These are phyloP conservation scores for Neurospora cerealis DNA, from an alignment of 495 filamentous ascomycete species.

Conservation along the genomic window DNA sequence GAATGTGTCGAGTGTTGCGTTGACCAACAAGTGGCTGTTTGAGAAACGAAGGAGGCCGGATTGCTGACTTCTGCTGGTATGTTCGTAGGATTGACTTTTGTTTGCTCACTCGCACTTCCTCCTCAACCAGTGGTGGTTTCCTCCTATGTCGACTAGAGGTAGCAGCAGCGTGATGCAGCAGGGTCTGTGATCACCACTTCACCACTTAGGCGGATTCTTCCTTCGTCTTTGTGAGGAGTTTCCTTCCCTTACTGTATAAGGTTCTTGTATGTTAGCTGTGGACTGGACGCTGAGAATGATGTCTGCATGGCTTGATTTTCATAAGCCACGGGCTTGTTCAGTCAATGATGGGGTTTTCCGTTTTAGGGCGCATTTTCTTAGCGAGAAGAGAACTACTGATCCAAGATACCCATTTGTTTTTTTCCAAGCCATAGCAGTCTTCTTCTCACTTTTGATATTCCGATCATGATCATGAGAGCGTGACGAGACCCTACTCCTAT, in stretches of 20 bases:
- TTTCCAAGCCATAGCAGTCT: background rate
- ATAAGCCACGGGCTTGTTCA: background rate
- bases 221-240: background rate
- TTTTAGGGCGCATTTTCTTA: background rate
- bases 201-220: background rate
- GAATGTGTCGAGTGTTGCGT: constrained; percentile 56
- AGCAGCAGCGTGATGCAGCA: constrained; percentile 28
- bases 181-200: background rate
- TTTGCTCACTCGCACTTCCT: background rate
- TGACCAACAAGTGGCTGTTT: constrained; percentile 91
- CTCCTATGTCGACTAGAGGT: constrained; percentile 7
- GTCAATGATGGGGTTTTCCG: background rate
- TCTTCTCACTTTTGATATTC: background rate
- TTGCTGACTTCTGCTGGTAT: background rate
- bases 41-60: constrained; percentile 49
- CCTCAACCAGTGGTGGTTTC: background rate
- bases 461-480: background rate
- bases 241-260: background rate
- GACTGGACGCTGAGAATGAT: background rate
- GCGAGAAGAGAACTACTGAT: background rate
- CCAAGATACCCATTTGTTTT: background rate
- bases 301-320: background rate
- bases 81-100: background rate
- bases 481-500: background rate
- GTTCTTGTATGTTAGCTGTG: background rate